Evolutionary conservation across 345 rosid genomes (phyloP), one percentile per base, ranked within the genome.

Genomic region (Laguncularia racemosa): DNA sequence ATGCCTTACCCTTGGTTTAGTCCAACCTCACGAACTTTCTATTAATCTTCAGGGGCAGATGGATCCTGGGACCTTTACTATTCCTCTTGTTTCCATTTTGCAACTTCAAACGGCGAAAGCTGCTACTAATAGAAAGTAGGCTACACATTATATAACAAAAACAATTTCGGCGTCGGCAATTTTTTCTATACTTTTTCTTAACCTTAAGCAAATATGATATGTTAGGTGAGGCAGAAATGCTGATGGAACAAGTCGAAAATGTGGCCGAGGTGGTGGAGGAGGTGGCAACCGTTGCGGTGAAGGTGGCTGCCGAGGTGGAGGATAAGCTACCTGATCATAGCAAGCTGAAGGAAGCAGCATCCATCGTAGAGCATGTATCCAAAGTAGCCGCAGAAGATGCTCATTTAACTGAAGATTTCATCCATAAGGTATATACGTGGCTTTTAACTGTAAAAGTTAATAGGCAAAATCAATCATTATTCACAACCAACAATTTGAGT

Each of bases 371-470:
- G 66, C 73, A 69, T 44, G 65, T 75, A 52, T 82, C 95, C 0
- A 77, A 91, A 61, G 81, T 57, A 64, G 57, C 88, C 17, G 89
- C 84, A 14, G 77, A 82, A 1, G 89, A 86, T 44, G 95, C 92
- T 55, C 84, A 73, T 12, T 15, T 59, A 17, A 71, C 90, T 0
- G 38, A 55, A 13, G 68, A 71, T 28, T 49, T 86, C 61, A 55
- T 84, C 68, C 95, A 76, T 50, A 74, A 86, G 90, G 96, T 85
- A 73, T 3, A 45, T 20, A 23, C 52, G 1, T 9, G 33, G 11
- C 14, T 13, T 14, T 45, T 46, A 14, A 28, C 17, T 38, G 18
- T 14, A 26, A 10, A 28, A 18, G 3, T 8, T 53, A 26, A 11
- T 26, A 26, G 12, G 45, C 14, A 13, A 26, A 26, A 53, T 15